These are phyloP conservation scores for Beta vulgaris DNA, from an alignment of 148 eudicot genomes.

Conservation along the genomic window DNA sequence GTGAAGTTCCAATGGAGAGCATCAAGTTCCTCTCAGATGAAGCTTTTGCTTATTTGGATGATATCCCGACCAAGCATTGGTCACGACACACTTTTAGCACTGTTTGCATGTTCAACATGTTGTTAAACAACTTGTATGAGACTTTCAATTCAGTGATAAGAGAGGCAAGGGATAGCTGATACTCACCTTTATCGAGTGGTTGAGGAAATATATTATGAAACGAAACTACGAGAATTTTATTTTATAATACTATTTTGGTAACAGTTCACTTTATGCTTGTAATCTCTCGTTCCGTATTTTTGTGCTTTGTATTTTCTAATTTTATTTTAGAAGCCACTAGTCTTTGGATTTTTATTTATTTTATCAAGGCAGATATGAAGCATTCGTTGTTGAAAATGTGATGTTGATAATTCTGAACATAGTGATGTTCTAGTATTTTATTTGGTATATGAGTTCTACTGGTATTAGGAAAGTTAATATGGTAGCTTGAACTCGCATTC, in stretches of 20 bases:
- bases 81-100: neutral
- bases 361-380: conserved; percentile 16
- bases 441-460: no score
- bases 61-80: neutral
- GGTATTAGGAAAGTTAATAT: no score
- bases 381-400: neutral
- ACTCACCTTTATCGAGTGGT: neutral
- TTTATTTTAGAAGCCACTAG: no score
- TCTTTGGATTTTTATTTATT: no score
- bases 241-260: neutral
- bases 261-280: neutral
- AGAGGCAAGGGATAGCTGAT: neutral
- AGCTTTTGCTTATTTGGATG: neutral
- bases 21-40: neutral
- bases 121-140: no score
- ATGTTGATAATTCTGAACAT: neutral
- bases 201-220: neutral
- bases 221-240: neutral
- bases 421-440: neutral
- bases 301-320: no score
- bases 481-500: no score
- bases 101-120: neutral
- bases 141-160: neutral
- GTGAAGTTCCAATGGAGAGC: neutral
- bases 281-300: no score